These are phyloP conservation scores for Dipodascus geniculatus DNA, from an alignment of 805 yeast species.

Conservation along the genomic window DNA sequence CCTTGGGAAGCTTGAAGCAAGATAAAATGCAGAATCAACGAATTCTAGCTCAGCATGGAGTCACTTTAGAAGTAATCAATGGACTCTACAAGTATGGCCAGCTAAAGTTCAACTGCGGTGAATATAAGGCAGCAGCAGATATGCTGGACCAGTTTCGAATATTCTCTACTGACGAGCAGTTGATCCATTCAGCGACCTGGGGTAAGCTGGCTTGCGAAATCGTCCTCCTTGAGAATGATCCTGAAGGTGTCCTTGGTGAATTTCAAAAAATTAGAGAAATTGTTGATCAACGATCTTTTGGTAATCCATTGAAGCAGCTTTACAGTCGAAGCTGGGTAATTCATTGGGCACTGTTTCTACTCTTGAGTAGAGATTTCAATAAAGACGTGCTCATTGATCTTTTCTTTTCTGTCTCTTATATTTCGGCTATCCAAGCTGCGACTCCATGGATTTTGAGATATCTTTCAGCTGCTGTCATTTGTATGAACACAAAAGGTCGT, in stretches of 20 bases:
- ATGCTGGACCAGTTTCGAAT: constrained; percentile 45
- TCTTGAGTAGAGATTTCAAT: constrained; percentile 42
- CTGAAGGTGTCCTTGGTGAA: constrained; percentile 37
- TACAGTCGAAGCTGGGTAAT: constrained; percentile 57
- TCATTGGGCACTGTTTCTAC: constrained; percentile 59
- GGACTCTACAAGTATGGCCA: constrained; percentile 48
- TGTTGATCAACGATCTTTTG: constrained; percentile 42
- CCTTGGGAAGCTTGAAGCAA: constrained; percentile 39
- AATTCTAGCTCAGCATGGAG: constrained; percentile 33
- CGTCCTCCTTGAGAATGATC: constrained; percentile 39
- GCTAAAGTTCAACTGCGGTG: constrained; percentile 52
- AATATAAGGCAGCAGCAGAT: constrained; percentile 48
- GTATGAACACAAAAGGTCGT: constrained; percentile 19
- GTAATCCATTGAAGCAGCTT: constrained; percentile 45
- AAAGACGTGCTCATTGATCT: constrained; percentile 43
- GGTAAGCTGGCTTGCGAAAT: constrained; percentile 56
- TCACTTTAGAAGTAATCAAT: constrained; percentile 33
- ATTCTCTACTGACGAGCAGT: constrained; percentile 39
- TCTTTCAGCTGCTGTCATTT: constrained; percentile 45
- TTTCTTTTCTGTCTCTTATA: constrained; percentile 46
- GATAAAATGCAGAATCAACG: constrained; percentile 44
- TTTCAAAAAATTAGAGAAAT: constrained; percentile 43
- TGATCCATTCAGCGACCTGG: constrained; percentile 50
- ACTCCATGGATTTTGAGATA: constrained; percentile 64
- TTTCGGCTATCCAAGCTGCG: constrained; percentile 57